These are phyloP conservation scores for Globisporangium splendens DNA, from an alignment of 352 stramenopile species.

Conservation along the genomic window DNA sequence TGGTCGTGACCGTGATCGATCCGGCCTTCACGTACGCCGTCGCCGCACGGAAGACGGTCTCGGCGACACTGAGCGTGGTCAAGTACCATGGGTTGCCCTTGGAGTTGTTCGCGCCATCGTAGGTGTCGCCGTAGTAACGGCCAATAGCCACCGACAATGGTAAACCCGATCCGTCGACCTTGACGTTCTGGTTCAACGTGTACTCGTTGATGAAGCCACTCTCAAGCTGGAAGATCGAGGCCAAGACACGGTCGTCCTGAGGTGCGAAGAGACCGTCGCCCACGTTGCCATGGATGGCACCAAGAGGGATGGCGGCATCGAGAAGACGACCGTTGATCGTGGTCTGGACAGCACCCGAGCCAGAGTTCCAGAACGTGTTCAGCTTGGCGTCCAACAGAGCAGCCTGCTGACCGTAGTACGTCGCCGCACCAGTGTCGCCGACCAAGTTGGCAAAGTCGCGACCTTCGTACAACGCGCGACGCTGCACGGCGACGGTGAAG, in stretches of 20 bases:
- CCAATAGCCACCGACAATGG: constrained; percentile 22
- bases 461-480: constrained; percentile 19
- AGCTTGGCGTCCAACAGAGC: constrained; percentile 15
- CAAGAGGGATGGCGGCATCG: too few species aligned
- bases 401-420: constrained; percentile 12
- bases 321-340: too few species aligned
- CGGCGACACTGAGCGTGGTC: constrained; percentile 3
- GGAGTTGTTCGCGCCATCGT: constrained; percentile 18
- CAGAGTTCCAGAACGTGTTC: constrained; percentile 20
- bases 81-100: constrained; percentile 27
- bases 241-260: too few species aligned
- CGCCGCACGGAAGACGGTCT: constrained; percentile 4
- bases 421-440: constrained; percentile 16
- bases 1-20: constrained; percentile 16
- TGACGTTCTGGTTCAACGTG: constrained; percentile 14
- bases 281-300: too few species aligned
- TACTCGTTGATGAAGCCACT: constrained; percentile 16
- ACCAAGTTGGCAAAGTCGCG: constrained; percentile 17
- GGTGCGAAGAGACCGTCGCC: too few species aligned
- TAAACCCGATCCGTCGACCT: constrained; percentile 2
- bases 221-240: too few species aligned
- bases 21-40: constrained; percentile 20
- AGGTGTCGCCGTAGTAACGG: constrained; percentile 23
- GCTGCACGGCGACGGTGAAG: constrained; percentile 22
- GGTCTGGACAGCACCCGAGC: constrained; percentile 1